Evolutionary conservation across 441 rosid species (phyloP), one percentile per base, ranked within the genome.

Genomic region (Macaranga tanarius): DNA sequence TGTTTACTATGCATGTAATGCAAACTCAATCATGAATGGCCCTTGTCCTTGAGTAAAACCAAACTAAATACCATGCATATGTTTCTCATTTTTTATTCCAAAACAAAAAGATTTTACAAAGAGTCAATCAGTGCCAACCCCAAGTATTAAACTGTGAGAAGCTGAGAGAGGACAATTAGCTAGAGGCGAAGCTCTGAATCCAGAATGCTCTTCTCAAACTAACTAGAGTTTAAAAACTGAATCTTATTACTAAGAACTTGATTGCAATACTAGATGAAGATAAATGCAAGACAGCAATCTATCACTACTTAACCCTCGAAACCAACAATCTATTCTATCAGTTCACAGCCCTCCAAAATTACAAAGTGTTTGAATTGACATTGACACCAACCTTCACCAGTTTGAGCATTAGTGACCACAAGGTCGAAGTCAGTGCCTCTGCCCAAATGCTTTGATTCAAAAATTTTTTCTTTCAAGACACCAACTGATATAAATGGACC

Each of bases 361-460:
- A 34, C 22, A 17, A 55, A 52, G 63, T 23, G 10, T 48, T 71
- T 50, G 19, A 64, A 68, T 28, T 45, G 51, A 17, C 9, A 69
- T 65, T n/a, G 51, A 77, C 67, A 89, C 99, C 94, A 89, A 96
- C 99, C 98, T 96, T 93, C 96, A 76, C 85, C 87, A 80, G 97
- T 90, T 88, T 96, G 99, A 84, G 98, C 96, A 78, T 95, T 93
- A 85, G 97, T 87, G 88, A 95, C 90, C 76, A 93, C 88, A 65
- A 95, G 95, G 82, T 95, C 99, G 84, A 87, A 89, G 87, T 95
- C 99, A 17, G 92, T 95, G 81, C 99, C 99, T 85, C 86, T 89
- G 81, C 98, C 97, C 90, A 91, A 85, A 78, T 92, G 99, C 99
- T 95, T 95, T 76, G 97, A 84, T 92, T 93, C 97, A 84, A 89